Percentiles rank a stretch among this genome's conserved stretches.
phyloP scores from a whole-genome alignment of 2,329 filamentous ascomycete species.

The Pseudocercospora musae region DNA sequence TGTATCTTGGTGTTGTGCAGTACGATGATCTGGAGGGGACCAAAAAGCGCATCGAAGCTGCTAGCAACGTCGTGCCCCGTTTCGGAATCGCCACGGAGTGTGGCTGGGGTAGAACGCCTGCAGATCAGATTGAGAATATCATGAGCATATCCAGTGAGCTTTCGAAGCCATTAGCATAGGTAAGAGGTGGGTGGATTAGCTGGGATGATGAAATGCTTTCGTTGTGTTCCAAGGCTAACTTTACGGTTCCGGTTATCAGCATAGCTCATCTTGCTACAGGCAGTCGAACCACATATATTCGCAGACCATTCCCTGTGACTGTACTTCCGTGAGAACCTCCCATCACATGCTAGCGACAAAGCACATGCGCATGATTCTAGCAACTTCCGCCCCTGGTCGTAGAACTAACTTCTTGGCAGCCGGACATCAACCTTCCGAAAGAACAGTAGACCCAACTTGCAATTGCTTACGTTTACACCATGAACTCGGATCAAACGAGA shows the following conservation, averaged over 20 bases:
- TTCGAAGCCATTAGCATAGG: neutral
- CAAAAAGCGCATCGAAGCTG: slow-evolving; percentile 36
- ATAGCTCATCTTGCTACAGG: neutral
- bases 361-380: too few species aligned
- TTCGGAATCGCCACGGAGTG: slow-evolving; percentile 45
- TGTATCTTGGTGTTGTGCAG: slow-evolving; percentile 44
- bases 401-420: neutral
- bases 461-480: neutral
- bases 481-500: too few species aligned
- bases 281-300: neutral
- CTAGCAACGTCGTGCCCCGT: slow-evolving; percentile 29
- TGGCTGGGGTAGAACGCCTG: slow-evolving; percentile 33
- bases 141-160: neutral
- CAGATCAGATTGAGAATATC: neutral
- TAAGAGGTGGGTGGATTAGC: neutral
- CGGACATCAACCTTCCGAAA: neutral
- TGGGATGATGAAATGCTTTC: neutral
- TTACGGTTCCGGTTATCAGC: neutral
- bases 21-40: slow-evolving; percentile 40
- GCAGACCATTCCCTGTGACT: too few species aligned
- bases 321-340: too few species aligned
- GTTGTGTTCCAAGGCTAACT: neutral
- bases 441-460: neutral
- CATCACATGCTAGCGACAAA: too few species aligned
- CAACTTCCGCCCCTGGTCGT: neutral